Evolutionary conservation across 352 stramenopile genomes (phyloP), one percentile per base, ranked within the genome.

Genomic region (Pythium brassicae): DNA sequence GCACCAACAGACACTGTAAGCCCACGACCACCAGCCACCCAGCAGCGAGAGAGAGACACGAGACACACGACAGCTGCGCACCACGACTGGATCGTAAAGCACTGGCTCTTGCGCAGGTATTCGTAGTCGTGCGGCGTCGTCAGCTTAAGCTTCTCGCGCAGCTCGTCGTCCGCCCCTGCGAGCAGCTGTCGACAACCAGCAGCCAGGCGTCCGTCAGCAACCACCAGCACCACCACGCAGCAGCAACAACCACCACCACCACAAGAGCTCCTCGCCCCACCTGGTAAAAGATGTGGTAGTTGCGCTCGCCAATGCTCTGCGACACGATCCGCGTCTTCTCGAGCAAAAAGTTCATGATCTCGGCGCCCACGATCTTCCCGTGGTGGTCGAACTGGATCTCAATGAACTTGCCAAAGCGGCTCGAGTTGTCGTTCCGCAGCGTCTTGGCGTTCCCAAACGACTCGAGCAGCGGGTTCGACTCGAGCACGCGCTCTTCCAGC

Each of bases 221-320:
- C 19, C 17, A 52, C 15, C 20, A 49, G 26, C 14, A 50, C 22
- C 22, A 59, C 51, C 48, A 52, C 29, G 50, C 46, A 47, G 14
- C 52, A 43, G 20, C 39, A 59, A n/a, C 20, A 7, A 48, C 17
- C 40, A 22, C 25, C 19, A 52, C 29, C 29, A 35, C 29, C 29
- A 35, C 32, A 7, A 7, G 1, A 37, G 9, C 32, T 1, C 8
- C 14, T 55, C 56, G 27, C 58, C 57, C 55, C 45, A 97, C 64
- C 72, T 98, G 94, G 64, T 98, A 98, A 72, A 99, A 99, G 45
- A 98, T 95, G 66, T 99, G 95, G 73, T 98, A 99, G 69, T 98
- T 98, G 23, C 95, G 77, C 59, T 99, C 95, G 0, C 94, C 94
- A 1, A 91, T 44, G 66, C 79, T 94, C 55, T 95, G 88, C 42